Evolutionary conservation across 2,329 filamentous ascomycete genomes (phyloP).

Genomic region (Helotiales sp.): DNA sequence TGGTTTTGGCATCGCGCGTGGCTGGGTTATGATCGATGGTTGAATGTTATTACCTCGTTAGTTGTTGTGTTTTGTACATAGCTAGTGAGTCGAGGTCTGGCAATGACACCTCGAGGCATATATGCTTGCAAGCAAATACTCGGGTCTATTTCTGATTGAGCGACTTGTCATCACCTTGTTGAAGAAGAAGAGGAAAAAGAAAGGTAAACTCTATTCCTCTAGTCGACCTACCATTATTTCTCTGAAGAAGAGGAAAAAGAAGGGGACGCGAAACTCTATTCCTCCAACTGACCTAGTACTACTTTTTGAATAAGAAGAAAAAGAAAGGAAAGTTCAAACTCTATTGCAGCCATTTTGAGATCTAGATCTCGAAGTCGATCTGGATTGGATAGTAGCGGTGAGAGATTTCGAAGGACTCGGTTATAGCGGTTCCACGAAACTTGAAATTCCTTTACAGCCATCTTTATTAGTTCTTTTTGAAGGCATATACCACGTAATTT

Average conservation of each 20-base stretch:
- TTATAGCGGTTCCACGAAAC: not conserved
- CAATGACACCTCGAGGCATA: not conserved
- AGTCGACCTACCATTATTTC: too few species aligned
- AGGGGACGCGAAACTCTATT: too few species aligned
- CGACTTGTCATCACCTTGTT: not conserved
- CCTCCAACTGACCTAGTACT: too few species aligned
- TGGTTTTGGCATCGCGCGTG: not conserved
- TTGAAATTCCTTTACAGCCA: too few species aligned
- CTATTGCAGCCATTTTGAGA: not conserved
- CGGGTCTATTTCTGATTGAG: not conserved
- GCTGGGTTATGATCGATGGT: not conserved
- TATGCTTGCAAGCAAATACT: not conserved
- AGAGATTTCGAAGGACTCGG: not conserved
- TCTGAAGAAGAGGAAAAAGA: too few species aligned
- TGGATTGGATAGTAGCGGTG: not conserved
- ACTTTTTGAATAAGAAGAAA: too few species aligned
- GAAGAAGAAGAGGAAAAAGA: not conserved
- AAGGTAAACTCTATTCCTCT: too few species aligned
- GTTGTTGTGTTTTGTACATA: too few species aligned
- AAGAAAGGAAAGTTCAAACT: not conserved
- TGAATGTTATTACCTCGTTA: not conserved
- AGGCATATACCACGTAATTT: too few species aligned
- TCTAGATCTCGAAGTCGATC: not conserved
- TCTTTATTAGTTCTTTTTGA: too few species aligned
- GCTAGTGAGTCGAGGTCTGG: not conserved